Conservation (phyloP, 2,329 filamentous ascomycete species). For the Blumeriella jaapii region DNA sequence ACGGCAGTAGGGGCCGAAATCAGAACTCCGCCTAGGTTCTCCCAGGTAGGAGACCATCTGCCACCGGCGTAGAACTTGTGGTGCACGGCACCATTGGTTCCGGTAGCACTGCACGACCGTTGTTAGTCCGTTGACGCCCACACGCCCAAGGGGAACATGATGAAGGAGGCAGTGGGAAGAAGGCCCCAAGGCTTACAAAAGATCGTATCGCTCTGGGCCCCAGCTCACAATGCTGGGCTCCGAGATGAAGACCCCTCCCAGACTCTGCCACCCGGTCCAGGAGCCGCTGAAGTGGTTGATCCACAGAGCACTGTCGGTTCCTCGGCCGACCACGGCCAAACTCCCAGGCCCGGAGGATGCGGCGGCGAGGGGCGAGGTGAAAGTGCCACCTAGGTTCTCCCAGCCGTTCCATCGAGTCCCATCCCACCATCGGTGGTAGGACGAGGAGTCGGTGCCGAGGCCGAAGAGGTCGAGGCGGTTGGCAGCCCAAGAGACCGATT, state of each 20-base stretch:
- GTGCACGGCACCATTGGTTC: constrained; percentile 12
- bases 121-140: not conserved
- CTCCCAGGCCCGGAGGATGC: constrained; percentile 1
- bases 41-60: constrained; percentile 5
- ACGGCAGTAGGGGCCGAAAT: constrained; percentile 3
- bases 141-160: not conserved
- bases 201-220: constrained; percentile 15
- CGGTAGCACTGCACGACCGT: constrained; percentile 3
- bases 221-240: constrained; percentile 17
- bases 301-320: constrained; percentile 4
- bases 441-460: constrained; percentile 3
- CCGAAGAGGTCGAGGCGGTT: constrained; percentile 14
- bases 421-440: constrained; percentile 10
- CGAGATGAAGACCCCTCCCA: constrained; percentile 14
- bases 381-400: constrained; percentile 10
- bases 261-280: constrained; percentile 7
- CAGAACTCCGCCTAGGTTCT: constrained; percentile 4
- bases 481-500: constrained; percentile 13
- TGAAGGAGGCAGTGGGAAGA: no score
- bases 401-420: constrained; percentile 6
- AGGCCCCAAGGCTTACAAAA: constrained; percentile 10
- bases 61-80: constrained; percentile 4
- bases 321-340: constrained; percentile 7
- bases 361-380: constrained; percentile 3
- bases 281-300: constrained; percentile 1